These are phyloP conservation scores for Triticum dicoccoides DNA, from an alignment of 176 grass and related monocot species.

Conservation along the genomic window DNA sequence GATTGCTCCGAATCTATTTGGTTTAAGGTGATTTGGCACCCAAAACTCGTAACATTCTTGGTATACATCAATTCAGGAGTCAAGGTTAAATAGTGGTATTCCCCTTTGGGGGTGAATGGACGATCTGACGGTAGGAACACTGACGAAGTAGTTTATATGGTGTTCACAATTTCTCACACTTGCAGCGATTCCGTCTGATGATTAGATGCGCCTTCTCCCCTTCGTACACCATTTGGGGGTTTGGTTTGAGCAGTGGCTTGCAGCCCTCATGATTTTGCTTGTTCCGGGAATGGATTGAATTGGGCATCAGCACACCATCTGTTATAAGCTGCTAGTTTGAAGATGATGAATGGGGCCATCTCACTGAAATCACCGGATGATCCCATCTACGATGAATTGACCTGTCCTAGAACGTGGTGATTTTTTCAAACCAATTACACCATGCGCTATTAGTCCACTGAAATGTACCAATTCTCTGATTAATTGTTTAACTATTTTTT, in stretches of 20 bases:
- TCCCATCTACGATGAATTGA: not conserved
- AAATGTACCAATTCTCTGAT: not conserved
- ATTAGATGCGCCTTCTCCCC: not conserved
- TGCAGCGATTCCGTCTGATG: not conserved
- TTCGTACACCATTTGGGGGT: not conserved
- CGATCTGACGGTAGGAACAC: not conserved
- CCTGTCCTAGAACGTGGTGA: not conserved
- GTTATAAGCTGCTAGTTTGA: not conserved
- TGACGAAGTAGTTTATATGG: not conserved
- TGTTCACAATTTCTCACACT: not conserved
- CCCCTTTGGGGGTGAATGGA: not conserved
- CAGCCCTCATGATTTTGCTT: not conserved
- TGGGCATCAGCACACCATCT: not conserved
- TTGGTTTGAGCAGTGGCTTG: constrained; percentile 10
- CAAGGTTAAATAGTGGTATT: not conserved
- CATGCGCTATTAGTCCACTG: not conserved
- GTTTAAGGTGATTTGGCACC: not conserved
- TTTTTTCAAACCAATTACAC: not conserved
- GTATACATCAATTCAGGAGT: not conserved
- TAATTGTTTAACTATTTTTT: not conserved
- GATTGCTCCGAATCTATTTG: not conserved
- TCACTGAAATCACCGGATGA: not conserved
- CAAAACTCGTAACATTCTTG: not conserved
- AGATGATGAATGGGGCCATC: not conserved
- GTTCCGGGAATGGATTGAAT: not conserved